Percentiles rank a stretch among this genome's conserved stretches.
These are phyloP conservation scores for Cladosporium sp. DNA, from an alignment of 2,329 filamentous ascomycete genomes.

Conservation along the genomic window DNA sequence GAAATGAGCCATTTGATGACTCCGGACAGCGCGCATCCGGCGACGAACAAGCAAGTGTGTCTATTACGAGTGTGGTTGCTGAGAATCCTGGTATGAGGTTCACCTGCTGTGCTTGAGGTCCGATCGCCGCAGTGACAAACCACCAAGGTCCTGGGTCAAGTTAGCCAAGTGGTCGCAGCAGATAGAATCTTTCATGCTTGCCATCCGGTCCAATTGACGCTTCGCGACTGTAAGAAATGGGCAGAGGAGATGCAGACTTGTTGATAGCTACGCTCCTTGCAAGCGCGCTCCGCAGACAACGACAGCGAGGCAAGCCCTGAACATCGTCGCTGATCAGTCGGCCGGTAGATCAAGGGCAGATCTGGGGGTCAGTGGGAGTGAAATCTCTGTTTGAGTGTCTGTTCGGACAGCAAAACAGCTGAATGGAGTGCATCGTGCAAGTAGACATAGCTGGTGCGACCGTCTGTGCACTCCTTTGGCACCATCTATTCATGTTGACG, in stretches of 20 bases:
- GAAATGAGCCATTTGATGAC: conserved; percentile 1
- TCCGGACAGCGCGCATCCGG: conserved; percentile 2
- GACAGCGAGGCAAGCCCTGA: no score
- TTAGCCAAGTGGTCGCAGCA: neutral
- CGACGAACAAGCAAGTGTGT: conserved; percentile 8
- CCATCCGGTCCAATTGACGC: conserved; percentile 13
- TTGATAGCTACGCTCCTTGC: neutral
- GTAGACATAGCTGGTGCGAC: no score
- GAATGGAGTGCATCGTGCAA: no score
- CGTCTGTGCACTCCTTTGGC: no score
- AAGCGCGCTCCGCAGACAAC: no score
- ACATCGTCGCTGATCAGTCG: no score
- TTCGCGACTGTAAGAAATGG: conserved; percentile 4
- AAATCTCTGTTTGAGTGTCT: no score
- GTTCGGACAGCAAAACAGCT: no score
- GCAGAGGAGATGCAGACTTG: neutral
- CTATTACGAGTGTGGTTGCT: conserved; percentile 9
- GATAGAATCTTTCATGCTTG: neutral
- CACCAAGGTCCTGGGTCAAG: conserved; percentile 11
- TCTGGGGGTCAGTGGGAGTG: no score
- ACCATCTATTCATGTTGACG: no score
- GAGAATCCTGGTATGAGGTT: conserved; percentile 12
- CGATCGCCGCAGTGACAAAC: neutral
- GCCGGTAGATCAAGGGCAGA: no score
- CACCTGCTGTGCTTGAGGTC: conserved; percentile 11